Base-by-base conservation (phyloP, 148 eudicot genomes). In the Rhododendron ovatum region DNA sequence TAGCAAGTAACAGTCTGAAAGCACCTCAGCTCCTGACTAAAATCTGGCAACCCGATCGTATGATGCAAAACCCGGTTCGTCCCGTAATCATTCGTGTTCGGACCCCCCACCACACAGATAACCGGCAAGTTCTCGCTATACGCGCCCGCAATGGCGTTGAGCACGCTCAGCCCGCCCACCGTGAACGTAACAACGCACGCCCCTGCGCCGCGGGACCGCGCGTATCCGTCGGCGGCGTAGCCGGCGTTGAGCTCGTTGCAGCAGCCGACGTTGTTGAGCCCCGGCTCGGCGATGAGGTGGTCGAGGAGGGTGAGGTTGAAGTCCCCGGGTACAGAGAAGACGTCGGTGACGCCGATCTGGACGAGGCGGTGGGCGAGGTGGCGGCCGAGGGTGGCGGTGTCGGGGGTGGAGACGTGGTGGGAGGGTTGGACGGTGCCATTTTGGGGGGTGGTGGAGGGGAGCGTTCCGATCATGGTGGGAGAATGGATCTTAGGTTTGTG, bases 261-360 rank as follows among this genome's bases (percentile, higher is more conserved):
- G 85, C 78, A 73, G 80, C 85, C 79, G 28, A 71, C 24, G 69
- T 88, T 88, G 81, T 13, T 85, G 47, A 88, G 89, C 14, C 85
- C 78, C 2, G 89, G 89, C 89, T 88, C 87, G 53, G 89, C 89
- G 0, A 88, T 88, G 85, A 88, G 87, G 69, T 88, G 87, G 28
- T 88, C 89, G 41, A 88, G 87, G 45, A 88, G 89, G 20, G 83
- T 83, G 47, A 86, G 85, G 84, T 88, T 86, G 83, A 50, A 88
- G 74, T 50, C 89, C 53, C 85, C 87, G 59, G 82, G 89, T 48
- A 61, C 84, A 2, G 89, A 85, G 85, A 83, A 86, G 82, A 83
- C 71, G 59, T 83, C 85, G 24, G 3, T 6, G 78, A 67, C 78
- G 43, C 85, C 78, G 6, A 83, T 45, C 26, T 83, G 43, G 51